phyloP scores from a whole-genome alignment of 208 protist species.

The Acanthamoeba castellanii region DNA sequence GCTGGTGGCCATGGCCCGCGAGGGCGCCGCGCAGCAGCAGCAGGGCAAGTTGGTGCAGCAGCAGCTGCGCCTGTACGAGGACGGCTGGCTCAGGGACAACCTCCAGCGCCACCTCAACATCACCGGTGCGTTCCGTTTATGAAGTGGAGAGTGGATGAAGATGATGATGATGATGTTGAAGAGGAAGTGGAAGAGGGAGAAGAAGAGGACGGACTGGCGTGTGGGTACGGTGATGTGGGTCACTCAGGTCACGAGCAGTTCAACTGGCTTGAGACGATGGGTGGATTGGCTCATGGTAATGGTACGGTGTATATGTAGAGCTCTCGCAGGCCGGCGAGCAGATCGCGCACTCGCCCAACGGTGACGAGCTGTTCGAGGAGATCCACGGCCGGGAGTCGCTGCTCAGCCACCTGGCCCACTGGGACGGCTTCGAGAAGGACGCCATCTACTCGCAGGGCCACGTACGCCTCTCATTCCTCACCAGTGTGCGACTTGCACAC shows the following conservation, averaged over 20 bases:
- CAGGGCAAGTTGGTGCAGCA: not conserved
- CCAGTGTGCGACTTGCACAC: not conserved
- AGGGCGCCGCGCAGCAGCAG: not conserved
- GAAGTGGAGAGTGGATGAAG: not conserved
- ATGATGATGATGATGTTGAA: not conserved
- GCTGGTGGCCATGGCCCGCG: not conserved
- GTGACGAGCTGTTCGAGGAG: slow-evolving; percentile 49
- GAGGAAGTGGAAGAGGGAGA: not conserved
- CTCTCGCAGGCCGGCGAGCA: slow-evolving; percentile 32
- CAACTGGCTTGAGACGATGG: too few relatives aligned
- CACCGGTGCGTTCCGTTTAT: not conserved
- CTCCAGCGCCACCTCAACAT: slow-evolving; percentile 11
- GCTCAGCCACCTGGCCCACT: slow-evolving; percentile 47
- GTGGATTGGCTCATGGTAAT: not conserved
- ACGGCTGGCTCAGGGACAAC: slow-evolving; percentile 28
- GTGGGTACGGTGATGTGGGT: too few relatives aligned
- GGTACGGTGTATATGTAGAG: not conserved
- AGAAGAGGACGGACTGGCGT: too few relatives aligned
- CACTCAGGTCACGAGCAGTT: not conserved
- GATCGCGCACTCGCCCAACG: slow-evolving; percentile 49
- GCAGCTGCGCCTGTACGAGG: slow-evolving; percentile 24
- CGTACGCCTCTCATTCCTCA: not conserved
- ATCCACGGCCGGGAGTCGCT: slow-evolving; percentile 43
- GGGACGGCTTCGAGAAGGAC: slow-evolving; percentile 50
- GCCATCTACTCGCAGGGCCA: slow-evolving; percentile 27